These are phyloP conservation scores for Pyrenophora tritici-repentis DNA, from an alignment of 2,329 filamentous ascomycete species.

Conservation along the genomic window DNA sequence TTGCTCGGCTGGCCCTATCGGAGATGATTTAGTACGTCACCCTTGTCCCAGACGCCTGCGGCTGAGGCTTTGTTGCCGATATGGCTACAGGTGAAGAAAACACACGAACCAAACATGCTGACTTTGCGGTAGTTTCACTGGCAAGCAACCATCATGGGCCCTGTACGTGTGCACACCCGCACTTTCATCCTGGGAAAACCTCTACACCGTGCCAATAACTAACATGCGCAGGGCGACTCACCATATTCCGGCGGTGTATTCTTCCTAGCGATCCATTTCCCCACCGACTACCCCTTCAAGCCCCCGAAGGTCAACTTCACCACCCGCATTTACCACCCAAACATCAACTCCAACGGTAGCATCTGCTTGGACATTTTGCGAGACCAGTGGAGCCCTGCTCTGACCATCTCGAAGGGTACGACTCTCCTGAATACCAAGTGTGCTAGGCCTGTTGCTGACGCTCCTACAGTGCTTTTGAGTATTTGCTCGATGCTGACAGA, in stretches of 20 bases:
- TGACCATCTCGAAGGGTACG: constrained; percentile 97
- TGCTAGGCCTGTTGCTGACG: constrained; percentile 4
- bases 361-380: constrained; percentile 98
- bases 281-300: constrained; percentile 99
- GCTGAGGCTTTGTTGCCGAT: constrained; percentile 36
- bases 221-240: constrained; percentile 73
- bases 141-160: constrained; percentile 99
- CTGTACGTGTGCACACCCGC: constrained; percentile 68
- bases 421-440: not conserved
- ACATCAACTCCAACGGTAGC: constrained; percentile 99
- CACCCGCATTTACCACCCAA: constrained; percentile 98
- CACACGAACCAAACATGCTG: constrained; percentile 32
- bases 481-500: constrained; percentile 99
- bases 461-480: constrained; percentile 78
- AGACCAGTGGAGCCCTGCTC: constrained; percentile 98
- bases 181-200: too few species aligned
- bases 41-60: constrained; percentile 31
- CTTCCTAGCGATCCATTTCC: constrained; percentile 98
- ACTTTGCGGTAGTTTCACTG: constrained; percentile 81
- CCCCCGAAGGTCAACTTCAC: constrained; percentile 99
- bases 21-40: constrained; percentile 91
- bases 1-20: constrained; percentile 95
- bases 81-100: constrained; percentile 9
- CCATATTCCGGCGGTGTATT: constrained; percentile 98
- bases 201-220: constrained; percentile 27